Evolutionary conservation across 2,329 filamentous ascomycete species (phyloP).

Genomic region (Cytospora schulzeri): DNA sequence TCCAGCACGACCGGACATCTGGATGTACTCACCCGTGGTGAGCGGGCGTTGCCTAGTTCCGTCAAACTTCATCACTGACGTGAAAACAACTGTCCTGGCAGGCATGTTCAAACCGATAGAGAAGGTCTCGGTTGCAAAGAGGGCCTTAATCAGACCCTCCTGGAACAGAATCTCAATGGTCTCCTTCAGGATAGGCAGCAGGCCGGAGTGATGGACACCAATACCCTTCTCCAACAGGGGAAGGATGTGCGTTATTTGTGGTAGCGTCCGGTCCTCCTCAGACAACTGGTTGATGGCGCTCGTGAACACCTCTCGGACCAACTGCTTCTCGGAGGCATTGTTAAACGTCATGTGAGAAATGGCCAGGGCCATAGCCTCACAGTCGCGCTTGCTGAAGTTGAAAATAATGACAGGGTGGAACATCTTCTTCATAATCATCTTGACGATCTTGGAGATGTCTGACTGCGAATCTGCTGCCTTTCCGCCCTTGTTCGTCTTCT

Average conservation of each 20-base stretch:
- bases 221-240: conserved; percentile 89
- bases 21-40: conserved; percentile 94
- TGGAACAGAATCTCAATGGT: conserved; percentile 99
- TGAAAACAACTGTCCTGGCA: conserved; percentile 98
- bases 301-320: conserved; percentile 92
- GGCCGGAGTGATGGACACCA: conserved; percentile 93
- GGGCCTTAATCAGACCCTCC: conserved; percentile 94
- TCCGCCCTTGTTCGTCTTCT: conserved; percentile 89
- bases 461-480: conserved; percentile 61
- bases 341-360: conserved; percentile 92
- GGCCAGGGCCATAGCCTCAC: conserved; percentile 84
- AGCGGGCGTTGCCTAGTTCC: conserved; percentile 79
- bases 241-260: conserved; percentile 88
- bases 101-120: conserved; percentile 99
- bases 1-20: conserved; percentile 97
- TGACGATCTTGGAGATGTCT: conserved; percentile 96
- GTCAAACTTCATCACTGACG: conserved; percentile 93
- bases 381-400: conserved; percentile 98
- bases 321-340: conserved; percentile 89
- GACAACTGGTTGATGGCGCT: conserved; percentile 92
- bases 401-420: conserved; percentile 99
- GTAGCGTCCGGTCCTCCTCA: conserved; percentile 84
- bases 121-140: conserved; percentile 98
- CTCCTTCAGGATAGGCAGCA: conserved; percentile 95
- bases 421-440: conserved; percentile 97